Percentiles rank a stretch among this genome's conserved stretches.
Conservation (phyloP, 305 asterid species). For the Vinca major region DNA sequence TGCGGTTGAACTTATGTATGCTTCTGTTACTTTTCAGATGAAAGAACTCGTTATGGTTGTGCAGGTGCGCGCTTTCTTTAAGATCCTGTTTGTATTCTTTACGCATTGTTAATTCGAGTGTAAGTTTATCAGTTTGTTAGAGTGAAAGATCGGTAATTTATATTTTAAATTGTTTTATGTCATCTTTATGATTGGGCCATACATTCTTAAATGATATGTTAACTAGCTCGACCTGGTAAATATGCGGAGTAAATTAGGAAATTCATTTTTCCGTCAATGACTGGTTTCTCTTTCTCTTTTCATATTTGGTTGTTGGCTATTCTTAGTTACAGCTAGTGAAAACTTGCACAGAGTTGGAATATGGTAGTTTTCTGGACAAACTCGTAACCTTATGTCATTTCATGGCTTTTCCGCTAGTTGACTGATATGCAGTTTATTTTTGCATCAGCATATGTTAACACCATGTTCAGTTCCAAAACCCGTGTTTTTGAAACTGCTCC, state of each 20-base stretch:
- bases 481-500: neutral
- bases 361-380: neutral
- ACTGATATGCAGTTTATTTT: neutral
- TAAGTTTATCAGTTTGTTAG: neutral
- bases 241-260: neutral
- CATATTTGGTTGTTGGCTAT: neutral
- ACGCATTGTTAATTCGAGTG: neutral
- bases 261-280: neutral
- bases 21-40: slow-evolving; percentile 64
- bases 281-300: neutral
- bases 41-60: slow-evolving; percentile 57
- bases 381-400: neutral
- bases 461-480: neutral
- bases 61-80: slow-evolving; percentile 38
- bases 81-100: slow-evolving; percentile 8
- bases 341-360: neutral
- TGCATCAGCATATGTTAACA: neutral
- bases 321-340: neutral
- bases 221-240: neutral
- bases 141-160: neutral
- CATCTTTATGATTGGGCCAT: neutral
- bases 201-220: neutral
- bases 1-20: slow-evolving; percentile 75
- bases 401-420: neutral
- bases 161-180: neutral